Evolutionary conservation across 345 rosid species (phyloP).

Genomic region (Euphorbia peplus): DNA sequence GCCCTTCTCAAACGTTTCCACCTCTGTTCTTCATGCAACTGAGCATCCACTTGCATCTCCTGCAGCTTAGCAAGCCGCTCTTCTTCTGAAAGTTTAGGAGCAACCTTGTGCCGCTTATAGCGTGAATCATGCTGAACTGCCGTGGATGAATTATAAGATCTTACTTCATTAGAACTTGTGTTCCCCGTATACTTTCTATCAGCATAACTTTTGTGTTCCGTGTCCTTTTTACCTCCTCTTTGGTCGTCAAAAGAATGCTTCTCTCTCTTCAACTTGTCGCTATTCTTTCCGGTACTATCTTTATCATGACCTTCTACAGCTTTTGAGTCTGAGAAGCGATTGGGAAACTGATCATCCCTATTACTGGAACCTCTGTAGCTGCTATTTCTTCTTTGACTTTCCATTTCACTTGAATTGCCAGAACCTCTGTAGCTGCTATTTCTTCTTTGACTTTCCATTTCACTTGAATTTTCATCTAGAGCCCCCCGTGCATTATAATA

Average conservation of each 20-base stretch:
- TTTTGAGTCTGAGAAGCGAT: slow-evolving; percentile 20
- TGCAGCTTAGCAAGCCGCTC: slow-evolving; percentile 74
- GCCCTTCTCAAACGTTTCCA: slow-evolving; percentile 87
- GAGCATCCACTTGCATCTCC: slow-evolving; percentile 86
- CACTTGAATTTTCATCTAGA: slow-evolving; percentile 42
- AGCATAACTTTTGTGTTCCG: not conserved
- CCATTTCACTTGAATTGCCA: slow-evolving; percentile 37
- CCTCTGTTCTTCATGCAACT: slow-evolving; percentile 88
- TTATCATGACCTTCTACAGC: slow-evolving; percentile 25
- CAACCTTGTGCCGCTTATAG: slow-evolving; percentile 33
- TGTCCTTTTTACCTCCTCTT: slow-evolving; percentile 22
- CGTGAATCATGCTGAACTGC: slow-evolving; percentile 29
- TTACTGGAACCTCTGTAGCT: slow-evolving; percentile 26
- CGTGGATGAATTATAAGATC: slow-evolving; percentile 14
- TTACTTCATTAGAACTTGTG: not conserved
- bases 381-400: slow-evolving; percentile 26
- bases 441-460: slow-evolving; percentile 29
- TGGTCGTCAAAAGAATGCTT: slow-evolving; percentile 29
- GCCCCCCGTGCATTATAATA: slow-evolving; percentile 25
- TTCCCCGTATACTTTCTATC: slow-evolving; percentile 4
- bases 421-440: slow-evolving; percentile 23
- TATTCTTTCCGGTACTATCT: slow-evolving; percentile 31
- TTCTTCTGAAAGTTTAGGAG: slow-evolving; percentile 73
- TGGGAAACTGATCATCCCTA: slow-evolving; percentile 35
- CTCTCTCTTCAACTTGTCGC: slow-evolving; percentile 35